Evolutionary conservation across 176 grass and related monocot species (phyloP).

Genomic region (Bothriochloa decipiens): DNA sequence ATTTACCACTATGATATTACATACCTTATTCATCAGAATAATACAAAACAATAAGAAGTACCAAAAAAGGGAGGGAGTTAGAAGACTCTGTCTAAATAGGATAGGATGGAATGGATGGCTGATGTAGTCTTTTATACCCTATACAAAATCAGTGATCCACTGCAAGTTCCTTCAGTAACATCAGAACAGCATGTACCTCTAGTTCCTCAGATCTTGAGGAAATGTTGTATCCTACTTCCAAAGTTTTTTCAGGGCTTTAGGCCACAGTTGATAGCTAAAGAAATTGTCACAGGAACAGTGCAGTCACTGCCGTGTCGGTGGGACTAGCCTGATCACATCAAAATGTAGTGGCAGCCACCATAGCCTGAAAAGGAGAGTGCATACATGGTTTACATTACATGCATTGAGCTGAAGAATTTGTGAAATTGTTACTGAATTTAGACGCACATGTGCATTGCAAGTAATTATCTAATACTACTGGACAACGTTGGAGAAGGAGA

Average conservation of each 20-base stretch:
- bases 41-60: slow-evolving; percentile 38
- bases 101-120: not conserved
- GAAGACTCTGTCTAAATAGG: slow-evolving; percentile 13
- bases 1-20: slow-evolving; percentile 28
- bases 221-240: slow-evolving; percentile 10
- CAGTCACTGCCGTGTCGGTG: not conserved
- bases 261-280: not conserved
- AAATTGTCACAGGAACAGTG: not conserved
- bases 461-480: not conserved
- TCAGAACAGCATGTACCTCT: slow-evolving; percentile 29
- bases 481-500: not conserved
- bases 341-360: slow-evolving; percentile 64
- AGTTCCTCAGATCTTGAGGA: slow-evolving; percentile 28
- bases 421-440: not conserved
- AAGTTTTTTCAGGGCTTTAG: not conserved
- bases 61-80: slow-evolving; percentile 40
- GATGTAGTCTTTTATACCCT: slow-evolving; percentile 26
- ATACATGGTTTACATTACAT: slow-evolving; percentile 22
- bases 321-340: slow-evolving; percentile 59
- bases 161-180: slow-evolving; percentile 5
- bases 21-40: slow-evolving; percentile 42
- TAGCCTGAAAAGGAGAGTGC: slow-evolving; percentile 53
- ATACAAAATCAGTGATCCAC: slow-evolving; percentile 49
- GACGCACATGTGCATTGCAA: not conserved
- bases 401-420: not conserved